A percentile compares a stretch with the other conserved stretches of the same genome.
phyloP scores from a whole-genome alignment of 176 grass and related monocot genomes.

The Alloteropsis semialata region DNA sequence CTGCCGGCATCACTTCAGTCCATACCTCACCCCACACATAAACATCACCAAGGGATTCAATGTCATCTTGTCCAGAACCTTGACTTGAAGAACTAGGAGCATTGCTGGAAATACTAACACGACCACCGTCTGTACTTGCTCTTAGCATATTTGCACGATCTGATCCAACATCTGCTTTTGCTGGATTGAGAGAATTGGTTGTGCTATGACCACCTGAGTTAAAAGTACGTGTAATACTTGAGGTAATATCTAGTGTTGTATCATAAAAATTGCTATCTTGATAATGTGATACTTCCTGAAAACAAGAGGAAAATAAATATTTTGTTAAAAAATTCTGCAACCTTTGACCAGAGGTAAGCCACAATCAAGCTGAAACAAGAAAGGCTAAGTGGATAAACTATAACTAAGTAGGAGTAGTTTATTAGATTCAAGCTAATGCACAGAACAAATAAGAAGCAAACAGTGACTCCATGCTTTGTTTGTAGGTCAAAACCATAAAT shows the following conservation, averaged over 20 bases:
- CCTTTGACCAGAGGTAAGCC: not conserved
- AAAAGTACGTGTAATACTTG: constrained; percentile 45
- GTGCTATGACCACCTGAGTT: constrained; percentile 31
- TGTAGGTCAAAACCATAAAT: not conserved
- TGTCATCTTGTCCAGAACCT: constrained; percentile 71
- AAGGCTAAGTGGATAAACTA: not conserved
- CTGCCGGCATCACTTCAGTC: constrained; percentile 51
- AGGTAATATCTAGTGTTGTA: constrained; percentile 48
- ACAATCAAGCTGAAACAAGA: not conserved
- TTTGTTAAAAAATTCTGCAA: not conserved
- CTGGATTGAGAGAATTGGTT: constrained; percentile 34
- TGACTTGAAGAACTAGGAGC: constrained; percentile 73
- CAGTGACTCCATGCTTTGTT: not conserved
- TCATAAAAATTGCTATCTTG: constrained; percentile 38
- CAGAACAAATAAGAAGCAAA: constrained; percentile 9
- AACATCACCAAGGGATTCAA: constrained; percentile 90
- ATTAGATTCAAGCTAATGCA: not conserved
- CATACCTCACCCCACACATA: constrained; percentile 95
- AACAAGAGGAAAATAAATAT: not conserved
- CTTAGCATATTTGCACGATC: constrained; percentile 81
- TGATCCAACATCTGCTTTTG: constrained; percentile 65
- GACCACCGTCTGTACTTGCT: constrained; percentile 63
- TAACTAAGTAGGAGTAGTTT: not conserved
- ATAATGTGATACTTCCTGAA: constrained; percentile 63
- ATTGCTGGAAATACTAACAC: constrained; percentile 83